A percentile compares a stretch with the other conserved stretches of the same genome.
Conservation (phyloP, 768 basidiomycete genomes). For the Coprinopsis sp. region DNA sequence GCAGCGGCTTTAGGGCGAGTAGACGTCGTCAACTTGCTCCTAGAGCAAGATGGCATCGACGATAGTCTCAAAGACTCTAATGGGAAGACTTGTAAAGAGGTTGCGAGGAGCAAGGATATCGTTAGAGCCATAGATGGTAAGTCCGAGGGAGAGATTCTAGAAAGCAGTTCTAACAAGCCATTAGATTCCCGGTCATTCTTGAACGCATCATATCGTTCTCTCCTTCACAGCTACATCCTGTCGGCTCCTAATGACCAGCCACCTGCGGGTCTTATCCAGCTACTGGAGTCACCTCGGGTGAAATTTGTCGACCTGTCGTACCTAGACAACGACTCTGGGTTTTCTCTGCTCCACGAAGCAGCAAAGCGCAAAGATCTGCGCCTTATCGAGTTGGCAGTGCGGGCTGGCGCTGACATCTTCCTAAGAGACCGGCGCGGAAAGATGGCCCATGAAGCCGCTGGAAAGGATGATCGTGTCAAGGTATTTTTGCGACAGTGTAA, state of each 20-base stretch:
- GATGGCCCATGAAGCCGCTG: slow-evolving; percentile 59
- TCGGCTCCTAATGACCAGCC: slow-evolving; percentile 42
- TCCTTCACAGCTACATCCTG: slow-evolving; percentile 66
- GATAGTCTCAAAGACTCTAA: slow-evolving; percentile 67
- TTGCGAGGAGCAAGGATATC: slow-evolving; percentile 65
- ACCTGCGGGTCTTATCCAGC: slow-evolving; percentile 40
- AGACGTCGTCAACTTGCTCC: slow-evolving; percentile 68
- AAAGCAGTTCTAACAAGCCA: too few relatives aligned
- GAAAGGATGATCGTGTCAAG: slow-evolving; percentile 75
- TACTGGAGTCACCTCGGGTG: slow-evolving; percentile 66
- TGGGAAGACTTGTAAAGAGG: slow-evolving; percentile 66
- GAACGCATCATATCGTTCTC: slow-evolving; percentile 70
- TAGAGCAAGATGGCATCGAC: slow-evolving; percentile 77
- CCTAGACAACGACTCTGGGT: slow-evolving; percentile 70
- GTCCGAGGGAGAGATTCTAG: too few relatives aligned
- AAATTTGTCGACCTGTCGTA: slow-evolving; percentile 73
- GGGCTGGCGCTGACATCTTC: slow-evolving; percentile 86
- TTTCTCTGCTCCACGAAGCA: slow-evolving; percentile 82
- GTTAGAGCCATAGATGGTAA: slow-evolving; percentile 62
- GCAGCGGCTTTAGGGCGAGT: slow-evolving; percentile 64
- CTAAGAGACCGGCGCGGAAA: slow-evolving; percentile 73
- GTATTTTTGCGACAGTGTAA: slow-evolving; percentile 81
- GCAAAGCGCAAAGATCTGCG: slow-evolving; percentile 74
- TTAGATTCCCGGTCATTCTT: slow-evolving; percentile 77
- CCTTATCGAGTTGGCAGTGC: slow-evolving; percentile 77